phyloP scores from a whole-genome alignment of 495 filamentous ascomycete species.

The Aspergillus carlsbadensis region DNA sequence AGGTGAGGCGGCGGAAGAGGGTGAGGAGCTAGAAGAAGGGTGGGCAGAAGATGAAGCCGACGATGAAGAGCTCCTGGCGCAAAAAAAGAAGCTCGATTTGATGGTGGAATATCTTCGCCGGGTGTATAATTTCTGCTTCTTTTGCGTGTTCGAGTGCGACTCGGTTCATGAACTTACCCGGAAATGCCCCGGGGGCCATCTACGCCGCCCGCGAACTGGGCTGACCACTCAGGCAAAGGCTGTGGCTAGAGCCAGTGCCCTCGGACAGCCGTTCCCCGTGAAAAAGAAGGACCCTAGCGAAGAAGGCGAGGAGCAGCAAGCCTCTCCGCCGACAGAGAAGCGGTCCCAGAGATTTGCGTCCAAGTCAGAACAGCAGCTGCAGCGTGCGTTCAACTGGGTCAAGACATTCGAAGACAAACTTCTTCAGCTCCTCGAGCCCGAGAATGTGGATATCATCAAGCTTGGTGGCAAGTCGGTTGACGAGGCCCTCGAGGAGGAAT shows the following conservation, averaged over 20 bases:
- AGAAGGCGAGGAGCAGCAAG: slow-evolving; percentile 60
- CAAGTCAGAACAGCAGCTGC: slow-evolving; percentile 86
- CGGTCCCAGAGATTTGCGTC: slow-evolving; percentile 61
- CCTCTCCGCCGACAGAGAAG: slow-evolving; percentile 62
- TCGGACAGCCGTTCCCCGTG: slow-evolving; percentile 73
- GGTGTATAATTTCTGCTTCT: slow-evolving; percentile 98
- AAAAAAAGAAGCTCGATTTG: slow-evolving; percentile 96
- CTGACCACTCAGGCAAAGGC: slow-evolving; percentile 78
- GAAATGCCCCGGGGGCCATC: slow-evolving; percentile 95
- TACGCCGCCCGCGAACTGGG: slow-evolving; percentile 81
- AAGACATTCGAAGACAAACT: slow-evolving; percentile 98
- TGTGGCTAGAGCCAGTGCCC: slow-evolving; percentile 79
- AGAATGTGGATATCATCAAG: slow-evolving; percentile 79
- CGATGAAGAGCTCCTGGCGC: slow-evolving; percentile 81
- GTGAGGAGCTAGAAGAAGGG: slow-evolving; percentile 62
- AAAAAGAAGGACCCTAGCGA: slow-evolving; percentile 72
- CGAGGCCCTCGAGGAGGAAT: slow-evolving; percentile 82
- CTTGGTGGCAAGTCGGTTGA: slow-evolving; percentile 86
- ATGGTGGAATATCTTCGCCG: slow-evolving; percentile 94
- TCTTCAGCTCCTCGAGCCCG: slow-evolving; percentile 84
- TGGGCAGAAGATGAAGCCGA: slow-evolving; percentile 83
- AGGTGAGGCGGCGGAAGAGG: slow-evolving; percentile 70
- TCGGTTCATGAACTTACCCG: slow-evolving; percentile 92
- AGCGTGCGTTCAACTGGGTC: slow-evolving; percentile 98
- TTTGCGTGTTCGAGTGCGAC: slow-evolving; percentile 97